Evolutionary conservation across 139 green algal genomes (phyloP), one percentile per base, ranked within the genome.

Genomic region (Chlamydomonas eustigma): DNA sequence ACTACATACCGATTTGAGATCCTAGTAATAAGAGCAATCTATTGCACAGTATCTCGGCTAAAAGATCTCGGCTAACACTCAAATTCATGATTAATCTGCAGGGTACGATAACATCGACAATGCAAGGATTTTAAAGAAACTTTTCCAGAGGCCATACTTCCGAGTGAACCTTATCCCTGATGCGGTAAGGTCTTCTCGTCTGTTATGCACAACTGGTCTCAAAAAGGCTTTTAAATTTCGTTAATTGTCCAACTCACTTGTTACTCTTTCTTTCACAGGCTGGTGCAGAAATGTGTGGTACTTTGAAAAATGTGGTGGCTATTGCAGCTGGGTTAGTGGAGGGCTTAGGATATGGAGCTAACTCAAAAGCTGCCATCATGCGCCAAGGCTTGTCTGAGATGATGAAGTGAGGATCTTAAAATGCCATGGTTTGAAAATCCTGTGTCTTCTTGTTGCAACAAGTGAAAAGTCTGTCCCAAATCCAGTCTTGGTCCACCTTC

Each of bases 291-390:
- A 92, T 93, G 86, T 85, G 80, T 74, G 90, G 90, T 58, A 94
- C 89, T 0, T 82, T 94, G 25, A 94, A 94, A 70, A 95, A 95
- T 80, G 85, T 95, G 1, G 89, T 95, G 66, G 91, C 91, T 0
- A 67, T 95, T 37, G 90, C 74, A 0, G 90, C 86, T 0, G 91
- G 91, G 64, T 85, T 95, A 30, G 81, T 90, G 36, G 88, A 93
- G 44, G 90, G 90, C 0, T 73, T 94, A 63, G 90, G 80, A 6
- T 50, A 80, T 58, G 90, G 88, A 0, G 63, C 81, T 34, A 94
- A 94, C 84, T 86, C 83, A 64, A 89, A 91, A 67, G 86, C 90
- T 0, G 76, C 90, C 25, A 85, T 95, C 73, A 88, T 95, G 71
- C 73, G 88, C 0, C 30, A 74, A 35, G 66, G 66, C 12, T 35